Percentiles rank a stretch among this genome's conserved stretches.
phyloP scores from a whole-genome alignment of 805 yeast genomes.

The Hanseniaspora jakobsenii region DNA sequence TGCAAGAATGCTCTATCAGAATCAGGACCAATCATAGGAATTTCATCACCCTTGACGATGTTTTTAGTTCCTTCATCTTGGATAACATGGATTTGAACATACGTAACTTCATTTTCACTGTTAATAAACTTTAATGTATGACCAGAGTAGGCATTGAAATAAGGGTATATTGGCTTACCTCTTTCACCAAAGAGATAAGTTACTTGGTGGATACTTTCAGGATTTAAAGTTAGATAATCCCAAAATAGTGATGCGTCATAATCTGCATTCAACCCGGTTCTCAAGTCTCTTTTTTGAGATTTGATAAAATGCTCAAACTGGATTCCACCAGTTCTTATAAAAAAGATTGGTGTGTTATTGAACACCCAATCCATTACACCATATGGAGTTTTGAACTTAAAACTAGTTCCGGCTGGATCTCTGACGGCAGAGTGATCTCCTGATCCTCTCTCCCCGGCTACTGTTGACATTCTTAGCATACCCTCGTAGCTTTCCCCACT shows the following conservation, averaged over 20 bases:
- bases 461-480: slow-evolving; percentile 54
- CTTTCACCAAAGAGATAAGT: slow-evolving; percentile 47
- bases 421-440: slow-evolving; percentile 64
- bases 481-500: slow-evolving; percentile 35
- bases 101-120: slow-evolving; percentile 37
- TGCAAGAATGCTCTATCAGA: slow-evolving; percentile 30
- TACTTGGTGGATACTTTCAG: slow-evolving; percentile 47
- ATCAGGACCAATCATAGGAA: slow-evolving; percentile 41
- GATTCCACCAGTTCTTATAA: slow-evolving; percentile 63
- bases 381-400: slow-evolving; percentile 56
- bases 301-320: slow-evolving; percentile 83
- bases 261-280: slow-evolving; percentile 31
- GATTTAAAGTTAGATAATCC: slow-evolving; percentile 47
- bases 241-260: slow-evolving; percentile 42
- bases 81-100: slow-evolving; percentile 44
- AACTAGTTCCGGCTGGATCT: slow-evolving; percentile 79
- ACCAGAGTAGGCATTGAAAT: slow-evolving; percentile 54
- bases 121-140: slow-evolving; percentile 51
- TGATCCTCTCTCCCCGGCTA: slow-evolving; percentile 66
- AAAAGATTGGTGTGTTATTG: slow-evolving; percentile 78
- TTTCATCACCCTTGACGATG: slow-evolving; percentile 34
- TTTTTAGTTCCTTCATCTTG: slow-evolving; percentile 42
- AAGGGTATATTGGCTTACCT: slow-evolving; percentile 43
- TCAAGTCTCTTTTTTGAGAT: slow-evolving; percentile 78
- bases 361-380: slow-evolving; percentile 77